Evolutionary conservation across 192 early-diverging fungal species (phyloP).

Genomic region (Phlyctochytrium bullatum): DNA sequence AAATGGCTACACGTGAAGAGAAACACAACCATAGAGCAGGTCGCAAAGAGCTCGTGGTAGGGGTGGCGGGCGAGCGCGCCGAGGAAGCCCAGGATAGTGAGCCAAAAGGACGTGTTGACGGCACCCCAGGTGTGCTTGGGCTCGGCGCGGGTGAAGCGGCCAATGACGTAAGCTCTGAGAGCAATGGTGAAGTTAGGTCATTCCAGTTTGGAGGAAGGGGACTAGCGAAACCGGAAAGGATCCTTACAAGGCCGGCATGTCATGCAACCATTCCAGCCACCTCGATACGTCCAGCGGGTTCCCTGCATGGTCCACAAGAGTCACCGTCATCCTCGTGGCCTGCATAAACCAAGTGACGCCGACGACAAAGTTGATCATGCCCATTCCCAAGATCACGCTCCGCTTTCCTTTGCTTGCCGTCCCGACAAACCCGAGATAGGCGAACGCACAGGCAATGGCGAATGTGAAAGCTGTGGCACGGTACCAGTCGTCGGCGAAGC

Average conservation of each 20-base stretch:
- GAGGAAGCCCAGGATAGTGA: constrained; percentile 17
- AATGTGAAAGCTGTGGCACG: constrained; percentile 19
- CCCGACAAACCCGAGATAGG: constrained; percentile 19
- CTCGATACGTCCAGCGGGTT: constrained; percentile 19
- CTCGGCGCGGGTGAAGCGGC: constrained; percentile 21
- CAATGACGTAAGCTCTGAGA: constrained; percentile 16
- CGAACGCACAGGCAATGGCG: constrained; percentile 19
- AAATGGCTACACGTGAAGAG: constrained; percentile 10
- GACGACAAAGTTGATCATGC: constrained; percentile 15
- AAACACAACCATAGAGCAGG: background rate
- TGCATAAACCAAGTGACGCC: constrained; percentile 17
- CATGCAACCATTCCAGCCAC: constrained; percentile 32
- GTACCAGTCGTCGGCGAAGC: constrained; percentile 28
- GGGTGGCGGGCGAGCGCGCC: constrained; percentile 21
- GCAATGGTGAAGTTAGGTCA: background rate
- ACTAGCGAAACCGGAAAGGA: background rate
- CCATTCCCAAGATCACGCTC: constrained; percentile 11
- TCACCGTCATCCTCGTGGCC: constrained; percentile 17
- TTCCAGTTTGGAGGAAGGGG: no score
- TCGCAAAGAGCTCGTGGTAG: constrained; percentile 23
- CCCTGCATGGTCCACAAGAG: constrained; percentile 7
- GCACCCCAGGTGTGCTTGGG: background rate
- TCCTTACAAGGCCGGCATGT: constrained; percentile 17
- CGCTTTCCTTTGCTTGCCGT: constrained; percentile 19
- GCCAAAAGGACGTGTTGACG: constrained; percentile 7